phyloP scores from a whole-genome alignment of 2,329 filamentous ascomycete species.

The Hymenoscyphus infarciens region DNA sequence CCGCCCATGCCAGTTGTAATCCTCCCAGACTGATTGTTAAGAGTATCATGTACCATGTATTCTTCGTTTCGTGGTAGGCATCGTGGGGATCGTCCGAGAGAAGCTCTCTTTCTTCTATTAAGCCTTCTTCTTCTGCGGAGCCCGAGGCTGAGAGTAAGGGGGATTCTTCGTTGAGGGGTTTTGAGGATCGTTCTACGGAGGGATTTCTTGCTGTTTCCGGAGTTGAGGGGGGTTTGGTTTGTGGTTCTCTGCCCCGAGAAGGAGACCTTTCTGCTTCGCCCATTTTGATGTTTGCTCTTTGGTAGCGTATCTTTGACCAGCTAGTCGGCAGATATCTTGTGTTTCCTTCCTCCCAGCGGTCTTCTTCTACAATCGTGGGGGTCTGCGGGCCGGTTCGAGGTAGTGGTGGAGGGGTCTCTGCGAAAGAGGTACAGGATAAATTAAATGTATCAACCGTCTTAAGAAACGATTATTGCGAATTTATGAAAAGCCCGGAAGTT shows the following conservation, averaged over 20 bases:
- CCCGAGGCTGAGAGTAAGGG: constrained; percentile 45
- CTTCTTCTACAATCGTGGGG: not conserved
- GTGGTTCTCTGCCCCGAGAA: not conserved
- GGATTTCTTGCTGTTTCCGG: constrained; percentile 19
- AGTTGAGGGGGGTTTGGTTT: constrained; percentile 12
- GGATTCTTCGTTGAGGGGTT: constrained; percentile 44
- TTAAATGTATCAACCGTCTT: not conserved
- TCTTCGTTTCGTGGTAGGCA: constrained; percentile 65
- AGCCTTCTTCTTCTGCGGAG: constrained; percentile 37
- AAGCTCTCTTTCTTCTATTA: constrained; percentile 36
- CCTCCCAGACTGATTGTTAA: constrained; percentile 85
- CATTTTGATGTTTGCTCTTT: not conserved
- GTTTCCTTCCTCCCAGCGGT: not conserved
- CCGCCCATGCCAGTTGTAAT: constrained; percentile 92
- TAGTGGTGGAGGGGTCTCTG: not conserved
- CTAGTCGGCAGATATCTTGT: not conserved
- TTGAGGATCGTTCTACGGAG: constrained; percentile 21
- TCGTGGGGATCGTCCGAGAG: constrained; percentile 43
- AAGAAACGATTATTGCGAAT: not conserved
- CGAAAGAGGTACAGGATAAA: not conserved
- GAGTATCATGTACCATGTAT: constrained; percentile 78
- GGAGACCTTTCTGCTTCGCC: not conserved
- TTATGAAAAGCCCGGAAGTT: not conserved
- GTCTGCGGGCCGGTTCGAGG: not conserved
- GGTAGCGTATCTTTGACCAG: not conserved